Conservation (phyloP, 192 early-diverging fungal genomes). For the Pecoramyces ruminantium region DNA sequence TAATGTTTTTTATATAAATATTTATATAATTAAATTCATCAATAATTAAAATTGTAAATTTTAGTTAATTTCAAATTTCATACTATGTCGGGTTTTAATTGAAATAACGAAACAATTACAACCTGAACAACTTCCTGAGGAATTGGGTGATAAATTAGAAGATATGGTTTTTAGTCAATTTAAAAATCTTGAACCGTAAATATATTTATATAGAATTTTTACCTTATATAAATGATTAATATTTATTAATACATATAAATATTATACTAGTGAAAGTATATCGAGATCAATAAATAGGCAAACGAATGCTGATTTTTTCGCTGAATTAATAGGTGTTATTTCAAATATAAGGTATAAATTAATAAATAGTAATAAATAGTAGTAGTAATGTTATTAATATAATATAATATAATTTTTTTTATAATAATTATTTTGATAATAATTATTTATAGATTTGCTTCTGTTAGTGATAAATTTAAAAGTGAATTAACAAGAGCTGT, state of each 20-base stretch:
- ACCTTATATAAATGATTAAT: too few species aligned
- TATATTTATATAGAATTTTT: conserved; percentile 3
- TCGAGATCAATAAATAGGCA: conserved; percentile 56
- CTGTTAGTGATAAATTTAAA: conserved; percentile 86
- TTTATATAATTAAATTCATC: too few species aligned
- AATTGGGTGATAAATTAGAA: conserved; percentile 74
- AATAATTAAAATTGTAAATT: too few species aligned
- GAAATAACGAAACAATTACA: conserved; percentile 66
- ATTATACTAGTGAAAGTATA: conserved; percentile 30
- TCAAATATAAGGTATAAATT: conserved; percentile 49
- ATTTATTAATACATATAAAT: background rate
- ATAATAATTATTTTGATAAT: conserved; percentile 1
- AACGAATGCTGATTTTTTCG: conserved; percentile 79
- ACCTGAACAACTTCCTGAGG: conserved; percentile 51
- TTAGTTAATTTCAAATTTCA: conserved; percentile 56
- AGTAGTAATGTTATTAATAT: too few species aligned
- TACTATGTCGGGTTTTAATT: conserved; percentile 72
- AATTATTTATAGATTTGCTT: conserved; percentile 40
- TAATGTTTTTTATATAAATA: background rate
- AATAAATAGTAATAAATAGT: too few species aligned
- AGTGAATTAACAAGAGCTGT: conserved; percentile 46
- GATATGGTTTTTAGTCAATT: conserved; percentile 86
- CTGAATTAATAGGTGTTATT: conserved; percentile 79
- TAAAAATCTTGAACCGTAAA: conserved; percentile 70
- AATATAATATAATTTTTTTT: too few species aligned